A percentile compares a stretch with the other conserved stretches of the same genome.
Conservation (phyloP, 306 rosid genomes). For the Biancaea sappan region DNA sequence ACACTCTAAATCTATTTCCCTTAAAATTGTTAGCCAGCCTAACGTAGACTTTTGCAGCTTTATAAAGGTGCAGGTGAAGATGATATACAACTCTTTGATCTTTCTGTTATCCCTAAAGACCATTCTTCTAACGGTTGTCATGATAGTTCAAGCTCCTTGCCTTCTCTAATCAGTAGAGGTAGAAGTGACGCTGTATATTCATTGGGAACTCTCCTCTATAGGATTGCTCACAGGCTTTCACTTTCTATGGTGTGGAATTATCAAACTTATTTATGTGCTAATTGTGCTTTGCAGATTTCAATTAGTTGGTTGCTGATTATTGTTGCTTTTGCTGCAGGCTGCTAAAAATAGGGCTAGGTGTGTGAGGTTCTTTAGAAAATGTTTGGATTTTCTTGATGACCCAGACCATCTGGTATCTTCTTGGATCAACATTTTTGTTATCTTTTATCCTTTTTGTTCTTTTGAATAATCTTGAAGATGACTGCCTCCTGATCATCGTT, state of each 20-base stretch:
- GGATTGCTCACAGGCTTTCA: slow-evolving; percentile 92
- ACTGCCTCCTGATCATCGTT: slow-evolving; percentile 32
- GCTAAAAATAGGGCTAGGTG: slow-evolving; percentile 81
- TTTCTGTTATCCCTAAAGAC: slow-evolving; percentile 77
- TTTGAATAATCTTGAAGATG: slow-evolving; percentile 20
- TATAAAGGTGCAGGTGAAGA: slow-evolving; percentile 96
- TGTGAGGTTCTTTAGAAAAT: slow-evolving; percentile 79
- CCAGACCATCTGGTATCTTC: slow-evolving; percentile 85
- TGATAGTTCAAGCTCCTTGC: slow-evolving; percentile 71
- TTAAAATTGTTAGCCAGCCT: slow-evolving; percentile 29
- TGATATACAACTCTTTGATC: slow-evolving; percentile 94
- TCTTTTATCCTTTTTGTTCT: slow-evolving; percentile 19
- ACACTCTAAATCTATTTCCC: background rate
- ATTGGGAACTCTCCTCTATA: slow-evolving; percentile 85
- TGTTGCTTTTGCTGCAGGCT: slow-evolving; percentile 59
- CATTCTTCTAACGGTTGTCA: slow-evolving; percentile 59
- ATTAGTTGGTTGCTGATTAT: slow-evolving; percentile 36
- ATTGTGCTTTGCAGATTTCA: slow-evolving; percentile 20
- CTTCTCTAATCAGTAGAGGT: slow-evolving; percentile 65
- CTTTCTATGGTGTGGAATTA: slow-evolving; percentile 80
- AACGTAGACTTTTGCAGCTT: slow-evolving; percentile 62
- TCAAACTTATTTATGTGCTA: slow-evolving; percentile 19
- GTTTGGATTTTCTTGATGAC: slow-evolving; percentile 89
- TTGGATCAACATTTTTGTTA: slow-evolving; percentile 15
- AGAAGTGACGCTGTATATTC: slow-evolving; percentile 88